Evolutionary conservation across 2,329 filamentous ascomycete species (phyloP), one percentile per base, ranked within the genome.

Genomic region (Neurospora sp.): DNA sequence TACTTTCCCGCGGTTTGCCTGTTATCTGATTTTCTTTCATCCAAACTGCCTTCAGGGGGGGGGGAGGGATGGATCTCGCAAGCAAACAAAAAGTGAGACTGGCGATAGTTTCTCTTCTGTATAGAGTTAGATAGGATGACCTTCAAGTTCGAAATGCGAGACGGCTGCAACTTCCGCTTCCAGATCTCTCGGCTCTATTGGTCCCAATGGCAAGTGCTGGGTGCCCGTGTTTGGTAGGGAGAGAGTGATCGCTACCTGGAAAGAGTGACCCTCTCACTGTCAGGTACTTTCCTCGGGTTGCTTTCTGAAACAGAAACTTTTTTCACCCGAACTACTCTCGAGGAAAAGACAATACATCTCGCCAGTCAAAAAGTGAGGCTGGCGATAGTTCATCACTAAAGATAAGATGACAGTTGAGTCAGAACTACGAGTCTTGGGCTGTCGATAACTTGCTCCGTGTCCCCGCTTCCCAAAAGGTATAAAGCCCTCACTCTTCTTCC

Each of bases 291-390:
- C 6, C 12, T 62, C 23, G 23, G 52, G n/a, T n/a, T n/a, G n/a
- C n/a, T n/a, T n/a, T 1, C 33, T 4, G 8, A 3, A 8, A 33
- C 0, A 1, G 6, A 1, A 8, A 8, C 0, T 6, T 15, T 3
- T 8, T 36, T 62, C 15, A 36, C 36, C 23, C 52, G 6, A 62
- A 33, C 3, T 28, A 2, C 23, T 62, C 1, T 52, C 10, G 43
- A 15, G 11, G 1, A 4, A 8, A 6, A 2, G 11, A 4, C 46
- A 1, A 4, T 1, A 17, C 46, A 57, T 57, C 46, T 57, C 5
- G 2, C 46, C 23, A 15, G 10, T 28, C 11, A 57, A 8, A 15
- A 8, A 15, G 6, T 15, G 12, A 8, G 23, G 6, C 40, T n/a
- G 0, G 0, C 12, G 11, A 28, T 15, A 15, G 11, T 8, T 57